phyloP scores from a whole-genome alignment of 306 rosid species.

The Begonia masoniana region DNA sequence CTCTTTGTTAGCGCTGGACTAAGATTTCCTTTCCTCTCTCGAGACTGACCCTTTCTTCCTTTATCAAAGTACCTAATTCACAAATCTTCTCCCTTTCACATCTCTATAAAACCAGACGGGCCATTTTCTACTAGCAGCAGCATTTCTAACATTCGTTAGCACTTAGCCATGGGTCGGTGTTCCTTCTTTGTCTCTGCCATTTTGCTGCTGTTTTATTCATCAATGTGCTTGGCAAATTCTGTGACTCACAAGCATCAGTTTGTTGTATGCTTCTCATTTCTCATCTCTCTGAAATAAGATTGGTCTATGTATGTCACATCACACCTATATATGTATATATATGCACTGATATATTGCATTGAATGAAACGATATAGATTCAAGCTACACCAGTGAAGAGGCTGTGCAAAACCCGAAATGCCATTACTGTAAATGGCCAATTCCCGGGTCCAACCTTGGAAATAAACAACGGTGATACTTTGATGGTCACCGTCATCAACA shows the following conservation, averaged over 20 bases:
- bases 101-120: not conserved
- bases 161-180: slow-evolving; percentile 12
- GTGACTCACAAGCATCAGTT: slow-evolving; percentile 59
- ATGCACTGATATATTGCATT: too few relatives aligned
- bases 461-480: slow-evolving; percentile 73
- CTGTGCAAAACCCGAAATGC: slow-evolving; percentile 77
- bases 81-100: slow-evolving; percentile 5
- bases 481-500: slow-evolving; percentile 59
- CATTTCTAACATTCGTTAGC: not conserved
- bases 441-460: slow-evolving; percentile 90
- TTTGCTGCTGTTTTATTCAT: slow-evolving; percentile 38
- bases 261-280: slow-evolving; percentile 34
- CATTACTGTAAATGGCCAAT: slow-evolving; percentile 86
- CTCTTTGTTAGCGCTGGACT: slow-evolving; percentile 42
- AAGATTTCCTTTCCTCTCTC: slow-evolving; percentile 22
- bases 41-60: slow-evolving; percentile 18
- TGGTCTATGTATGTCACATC: not conserved
- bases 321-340: not conserved
- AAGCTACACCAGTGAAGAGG: slow-evolving; percentile 99
- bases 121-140: not conserved
- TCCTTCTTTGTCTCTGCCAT: slow-evolving; percentile 22
- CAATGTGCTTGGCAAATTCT: slow-evolving; percentile 39
- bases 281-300: not conserved
- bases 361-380: slow-evolving; percentile 34
- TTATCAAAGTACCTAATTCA: slow-evolving; percentile 36